Conservation (phyloP, 768 basidiomycete genomes). For the Hygrophorus pudorinus region DNA sequence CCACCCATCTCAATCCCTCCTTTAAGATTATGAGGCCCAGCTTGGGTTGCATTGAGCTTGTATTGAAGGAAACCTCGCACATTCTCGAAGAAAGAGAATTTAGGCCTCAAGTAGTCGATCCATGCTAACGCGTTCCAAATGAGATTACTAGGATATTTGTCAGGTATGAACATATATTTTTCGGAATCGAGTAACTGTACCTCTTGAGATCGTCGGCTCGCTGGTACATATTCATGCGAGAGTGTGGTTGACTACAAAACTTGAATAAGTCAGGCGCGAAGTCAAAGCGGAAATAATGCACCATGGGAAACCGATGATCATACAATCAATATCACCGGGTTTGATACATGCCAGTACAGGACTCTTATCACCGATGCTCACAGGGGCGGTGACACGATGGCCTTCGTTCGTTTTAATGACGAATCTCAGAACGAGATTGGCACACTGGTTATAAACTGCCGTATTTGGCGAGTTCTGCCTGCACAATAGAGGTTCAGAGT, state of each 20-base stretch:
- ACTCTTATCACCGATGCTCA: constrained; percentile 27
- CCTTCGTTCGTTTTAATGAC: constrained; percentile 42
- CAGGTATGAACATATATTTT: too few relatives aligned
- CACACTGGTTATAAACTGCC: constrained; percentile 60
- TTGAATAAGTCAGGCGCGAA: background rate
- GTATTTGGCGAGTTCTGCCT: constrained; percentile 46
- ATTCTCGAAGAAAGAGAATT: constrained; percentile 40
- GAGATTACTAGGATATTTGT: constrained; percentile 28
- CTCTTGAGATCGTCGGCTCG: constrained; percentile 56
- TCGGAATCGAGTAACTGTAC: too few relatives aligned
- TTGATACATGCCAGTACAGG: constrained; percentile 36
- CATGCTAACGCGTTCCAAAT: constrained; percentile 52
- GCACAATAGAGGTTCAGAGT: constrained; percentile 5
- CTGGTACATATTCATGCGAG: constrained; percentile 60
- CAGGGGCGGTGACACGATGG: constrained; percentile 28
- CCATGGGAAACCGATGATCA: constrained; percentile 75
- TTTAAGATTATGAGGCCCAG: constrained; percentile 31
- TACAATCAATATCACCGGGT: constrained; percentile 47
- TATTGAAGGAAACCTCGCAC: constrained; percentile 41
- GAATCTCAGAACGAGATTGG: constrained; percentile 51
- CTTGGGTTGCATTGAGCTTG: constrained; percentile 31
- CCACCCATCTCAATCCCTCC: constrained; percentile 71
- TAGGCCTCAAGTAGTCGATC: constrained; percentile 36
- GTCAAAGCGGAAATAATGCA: constrained; percentile 15
- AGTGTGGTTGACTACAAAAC: constrained; percentile 61